Base-by-base conservation (phyloP, 306 rosid genomes). In the Luffa aegyptiaca region DNA sequence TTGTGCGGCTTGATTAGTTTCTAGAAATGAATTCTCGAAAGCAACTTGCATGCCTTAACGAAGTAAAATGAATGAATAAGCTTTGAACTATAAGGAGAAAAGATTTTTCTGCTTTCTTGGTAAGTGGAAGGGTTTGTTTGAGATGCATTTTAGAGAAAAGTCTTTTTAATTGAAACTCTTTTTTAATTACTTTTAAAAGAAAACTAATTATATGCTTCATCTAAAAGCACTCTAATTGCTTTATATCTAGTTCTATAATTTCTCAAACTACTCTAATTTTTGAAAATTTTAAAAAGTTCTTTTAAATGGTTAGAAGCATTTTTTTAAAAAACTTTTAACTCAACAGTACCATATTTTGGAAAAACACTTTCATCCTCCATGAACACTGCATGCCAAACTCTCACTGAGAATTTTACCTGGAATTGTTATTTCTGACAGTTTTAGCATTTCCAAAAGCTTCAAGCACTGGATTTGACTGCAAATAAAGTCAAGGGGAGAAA, bases 401-500 rank as follows among this genome's bases (percentile, higher is more conserved):
- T 45, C 49, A 45, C 8, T 10, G n/a, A 37, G 33, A 68, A 75
- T 33, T 16, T 86, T 85, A 86, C 98, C 98, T 96, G 84, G 99
- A 96, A 85, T 96, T 96, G 90, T 93, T 96, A 84, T 96, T 96
- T 84, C 98, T 87, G 59, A 96, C 96, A 20, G 99, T 96, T 91
- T 96, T 96, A 51, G 99, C 99, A 86, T 96, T 96, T 77, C 99
- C 99, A 96, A 96, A 96, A 80, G 99, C 98, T 87, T 93, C 99
- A 77, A 96, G 92, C 81, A 96, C 99, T 80, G 99, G 99, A 85
- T 96, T 96, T 86, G 99, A 96, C 99, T 96, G 96, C 88, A 86
- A 11, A 85, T 77, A 71, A 41, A 82, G 80, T 59, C 55, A 16
- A 63, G 70, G 61, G 78, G 12, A 82, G 61, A 66, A 83, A 83